A percentile compares a stretch with the other conserved stretches of the same genome.
These are phyloP conservation scores for Chytriomyces sp. DNA, from an alignment of 192 early-diverging fungal species.

Conservation along the genomic window DNA sequence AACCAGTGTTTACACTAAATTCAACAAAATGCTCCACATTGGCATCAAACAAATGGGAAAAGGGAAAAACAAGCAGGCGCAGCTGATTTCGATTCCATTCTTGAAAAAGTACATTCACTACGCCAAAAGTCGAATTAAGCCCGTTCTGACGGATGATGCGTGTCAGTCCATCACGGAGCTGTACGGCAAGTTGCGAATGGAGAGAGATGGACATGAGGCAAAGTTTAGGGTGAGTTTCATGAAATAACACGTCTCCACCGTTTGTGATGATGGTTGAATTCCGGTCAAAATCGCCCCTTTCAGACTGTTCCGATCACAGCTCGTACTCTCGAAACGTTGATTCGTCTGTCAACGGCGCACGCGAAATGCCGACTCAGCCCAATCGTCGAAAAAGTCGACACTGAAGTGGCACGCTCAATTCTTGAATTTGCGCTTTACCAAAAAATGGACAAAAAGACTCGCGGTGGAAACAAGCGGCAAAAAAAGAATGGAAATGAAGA, in stretches of 20 bases:
- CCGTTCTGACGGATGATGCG: conserved; percentile 80
- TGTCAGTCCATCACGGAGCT: conserved; percentile 80
- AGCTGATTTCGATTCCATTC: conserved; percentile 83
- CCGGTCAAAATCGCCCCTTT: not conserved
- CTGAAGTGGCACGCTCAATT: conserved; percentile 79
- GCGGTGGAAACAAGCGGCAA: conserved; percentile 14
- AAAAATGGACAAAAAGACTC: conserved; percentile 69
- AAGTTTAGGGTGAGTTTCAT: conserved; percentile 64
- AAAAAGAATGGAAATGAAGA: conserved; percentile 37
- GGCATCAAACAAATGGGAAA: conserved; percentile 58
- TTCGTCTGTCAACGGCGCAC: conserved; percentile 95
- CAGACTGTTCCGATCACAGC: conserved; percentile 94
- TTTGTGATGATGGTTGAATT: too few species aligned
- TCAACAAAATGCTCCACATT: conserved; percentile 81
- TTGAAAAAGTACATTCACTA: conserved; percentile 96
- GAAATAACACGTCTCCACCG: not conserved
- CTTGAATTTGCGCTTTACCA: conserved; percentile 92
- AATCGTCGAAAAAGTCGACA: conserved; percentile 81
- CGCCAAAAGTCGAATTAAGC: conserved; percentile 84
- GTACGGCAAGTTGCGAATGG: conserved; percentile 84
- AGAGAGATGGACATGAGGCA: conserved; percentile 70
- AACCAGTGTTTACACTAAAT: conserved; percentile 84
- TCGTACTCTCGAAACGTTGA: conserved; percentile 97
- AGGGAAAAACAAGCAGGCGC: conserved; percentile 48
- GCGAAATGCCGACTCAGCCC: conserved; percentile 89